Evolutionary conservation across 345 rosid species (phyloP).

Genomic region (Heritiera fomes): DNA sequence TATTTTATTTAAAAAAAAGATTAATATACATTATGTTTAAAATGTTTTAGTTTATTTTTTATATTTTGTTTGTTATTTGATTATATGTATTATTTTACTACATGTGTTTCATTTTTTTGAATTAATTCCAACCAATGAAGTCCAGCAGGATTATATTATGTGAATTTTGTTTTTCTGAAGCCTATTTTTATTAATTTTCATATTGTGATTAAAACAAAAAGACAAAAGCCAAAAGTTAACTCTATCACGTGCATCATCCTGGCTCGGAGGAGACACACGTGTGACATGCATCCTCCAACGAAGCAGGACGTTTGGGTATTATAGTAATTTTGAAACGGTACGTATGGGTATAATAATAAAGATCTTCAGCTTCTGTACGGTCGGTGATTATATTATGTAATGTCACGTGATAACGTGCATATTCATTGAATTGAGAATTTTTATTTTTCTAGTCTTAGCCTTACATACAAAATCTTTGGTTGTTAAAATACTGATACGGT

Average conservation of each 20-base stretch:
- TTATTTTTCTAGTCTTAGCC: background rate
- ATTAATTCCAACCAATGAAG: too few relatives aligned
- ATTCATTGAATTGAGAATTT: background rate
- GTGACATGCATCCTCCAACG: conserved; percentile 47
- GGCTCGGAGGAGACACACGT: conserved; percentile 56
- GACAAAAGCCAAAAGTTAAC: conserved; percentile 26
- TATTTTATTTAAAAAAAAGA: too few relatives aligned
- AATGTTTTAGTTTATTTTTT: too few relatives aligned
- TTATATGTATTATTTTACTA: too few relatives aligned
- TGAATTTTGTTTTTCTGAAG: too few relatives aligned
- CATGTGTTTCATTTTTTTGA: too few relatives aligned
- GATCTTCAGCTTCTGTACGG: conserved; percentile 19
- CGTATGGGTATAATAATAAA: background rate
- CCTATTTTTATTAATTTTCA: too few relatives aligned
- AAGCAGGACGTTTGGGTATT: conserved; percentile 30
- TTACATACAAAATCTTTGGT: background rate
- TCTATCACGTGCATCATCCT: conserved; percentile 49
- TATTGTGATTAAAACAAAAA: background rate
- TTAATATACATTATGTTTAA: too few relatives aligned
- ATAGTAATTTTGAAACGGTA: conserved; percentile 12
- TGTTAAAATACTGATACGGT: background rate
- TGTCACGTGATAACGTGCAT: conserved; percentile 32
- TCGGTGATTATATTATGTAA: conserved; percentile 35
- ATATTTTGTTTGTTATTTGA: too few relatives aligned
- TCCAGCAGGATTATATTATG: too few relatives aligned